phyloP scores from a whole-genome alignment of 1,139 yeast species.

The Candida frijolesensis region DNA sequence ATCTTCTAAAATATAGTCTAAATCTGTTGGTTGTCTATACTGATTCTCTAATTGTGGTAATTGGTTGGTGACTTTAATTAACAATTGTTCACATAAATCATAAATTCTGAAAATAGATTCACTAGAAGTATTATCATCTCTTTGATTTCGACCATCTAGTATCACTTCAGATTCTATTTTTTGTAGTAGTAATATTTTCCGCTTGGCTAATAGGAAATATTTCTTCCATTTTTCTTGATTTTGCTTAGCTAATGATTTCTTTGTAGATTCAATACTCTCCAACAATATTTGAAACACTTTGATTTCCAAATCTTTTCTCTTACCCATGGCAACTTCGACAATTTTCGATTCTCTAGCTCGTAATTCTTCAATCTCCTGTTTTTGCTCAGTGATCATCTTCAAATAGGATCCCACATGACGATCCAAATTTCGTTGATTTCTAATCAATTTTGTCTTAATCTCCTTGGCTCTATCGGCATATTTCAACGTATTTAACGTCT shows the following conservation, averaged over 20 bases:
- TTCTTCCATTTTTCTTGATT: conserved; percentile 48
- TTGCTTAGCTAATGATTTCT: conserved; percentile 40
- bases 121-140: conserved; percentile 3
- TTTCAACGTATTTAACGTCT: conserved; percentile 84
- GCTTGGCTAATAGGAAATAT: conserved; percentile 57
- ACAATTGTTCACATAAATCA: conserved; percentile 28
- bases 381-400: conserved; percentile 83
- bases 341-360: conserved; percentile 54
- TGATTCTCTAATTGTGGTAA: conserved; percentile 53
- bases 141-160: conserved; percentile 5
- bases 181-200: conserved; percentile 53
- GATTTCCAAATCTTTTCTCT: conserved; percentile 31
- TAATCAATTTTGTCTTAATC: conserved; percentile 75
- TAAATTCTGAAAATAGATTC: conserved; percentile 9
- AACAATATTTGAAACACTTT: conserved; percentile 40
- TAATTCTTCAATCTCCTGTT: conserved; percentile 72
- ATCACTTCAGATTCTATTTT: conserved; percentile 39
- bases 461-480: conserved; percentile 92
- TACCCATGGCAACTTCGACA: conserved; percentile 35
- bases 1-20: conserved; percentile 50
- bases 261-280: conserved; percentile 42
- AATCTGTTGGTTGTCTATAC: conserved; percentile 51
- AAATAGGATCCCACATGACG: conserved; percentile 87
- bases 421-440: conserved; percentile 77
- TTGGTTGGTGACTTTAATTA: conserved; percentile 37